Percentiles rank a stretch among this genome's conserved stretches.
Conservation (phyloP, 2,329 filamentous ascomycete genomes). For the Geosmithia putterillii region DNA sequence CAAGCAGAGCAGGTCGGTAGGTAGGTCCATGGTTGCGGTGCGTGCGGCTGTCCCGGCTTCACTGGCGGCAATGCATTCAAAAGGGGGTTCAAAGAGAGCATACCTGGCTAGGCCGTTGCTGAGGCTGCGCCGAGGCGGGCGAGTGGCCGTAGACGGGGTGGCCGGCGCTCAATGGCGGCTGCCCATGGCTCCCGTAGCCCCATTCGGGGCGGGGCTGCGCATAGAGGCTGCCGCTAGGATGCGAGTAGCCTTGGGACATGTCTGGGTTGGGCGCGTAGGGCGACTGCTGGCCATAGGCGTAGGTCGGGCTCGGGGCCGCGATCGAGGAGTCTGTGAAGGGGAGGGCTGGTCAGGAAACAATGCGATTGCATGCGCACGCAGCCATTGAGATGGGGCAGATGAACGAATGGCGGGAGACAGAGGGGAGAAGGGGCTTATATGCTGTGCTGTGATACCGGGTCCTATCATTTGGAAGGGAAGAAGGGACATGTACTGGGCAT, state of each 20-base stretch:
- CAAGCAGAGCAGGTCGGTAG: too few species aligned
- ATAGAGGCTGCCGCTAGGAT: conserved; percentile 51
- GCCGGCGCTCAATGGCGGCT: conserved; percentile 34
- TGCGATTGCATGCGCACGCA: too few species aligned
- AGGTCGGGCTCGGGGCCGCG: conserved; percentile 83
- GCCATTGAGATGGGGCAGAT: too few species aligned
- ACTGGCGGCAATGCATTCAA: background rate
- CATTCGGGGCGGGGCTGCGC: conserved; percentile 63
- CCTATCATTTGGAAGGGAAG: too few species aligned
- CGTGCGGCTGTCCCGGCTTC: too few species aligned
- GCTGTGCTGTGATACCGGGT: too few species aligned
- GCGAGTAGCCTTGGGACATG: conserved; percentile 66
- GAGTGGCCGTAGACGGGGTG: conserved; percentile 44
- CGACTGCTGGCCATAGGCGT: conserved; percentile 72
- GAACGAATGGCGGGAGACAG: too few species aligned
- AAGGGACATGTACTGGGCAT: too few species aligned
- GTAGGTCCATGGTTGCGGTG: too few species aligned
- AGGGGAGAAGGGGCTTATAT: too few species aligned
- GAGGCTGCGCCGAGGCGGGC: conserved; percentile 40
- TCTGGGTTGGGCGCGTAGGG: conserved; percentile 78
- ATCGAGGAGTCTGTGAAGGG: conserved; percentile 99
- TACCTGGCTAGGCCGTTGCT: conserved; percentile 48
- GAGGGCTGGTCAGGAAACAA: too few species aligned
- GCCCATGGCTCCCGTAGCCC: conserved; percentile 49
- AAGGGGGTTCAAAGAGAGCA: conserved; percentile 14